Conservation (phyloP, 2,329 filamentous ascomycete genomes). For the Aspergillus latus region DNA sequence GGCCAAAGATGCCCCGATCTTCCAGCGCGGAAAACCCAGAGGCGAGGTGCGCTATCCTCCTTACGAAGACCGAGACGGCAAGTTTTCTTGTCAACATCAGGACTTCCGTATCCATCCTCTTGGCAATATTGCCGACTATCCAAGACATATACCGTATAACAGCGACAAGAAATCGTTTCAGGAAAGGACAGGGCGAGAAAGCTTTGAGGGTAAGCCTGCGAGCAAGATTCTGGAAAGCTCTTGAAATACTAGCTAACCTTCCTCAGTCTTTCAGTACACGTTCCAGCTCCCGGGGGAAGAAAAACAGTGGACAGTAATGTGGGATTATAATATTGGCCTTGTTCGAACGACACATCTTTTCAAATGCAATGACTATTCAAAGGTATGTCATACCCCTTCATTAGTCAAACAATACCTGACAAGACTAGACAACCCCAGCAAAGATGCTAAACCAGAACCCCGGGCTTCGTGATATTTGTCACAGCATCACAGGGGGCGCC, state of each 20-base stretch:
- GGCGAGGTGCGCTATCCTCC: constrained; percentile 73
- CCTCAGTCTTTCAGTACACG: constrained; percentile 61
- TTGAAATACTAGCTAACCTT: constrained; percentile 3
- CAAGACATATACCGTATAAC: constrained; percentile 85
- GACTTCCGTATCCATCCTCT: constrained; percentile 66
- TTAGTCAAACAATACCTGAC: not conserved
- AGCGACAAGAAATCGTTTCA: constrained; percentile 90
- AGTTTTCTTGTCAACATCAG: constrained; percentile 58
- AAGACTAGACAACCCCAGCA: constrained; percentile 73
- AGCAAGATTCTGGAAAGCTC: not conserved
- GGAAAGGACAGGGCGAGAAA: constrained; percentile 80
- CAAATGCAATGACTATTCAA: constrained; percentile 82
- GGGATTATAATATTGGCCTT: constrained; percentile 94
- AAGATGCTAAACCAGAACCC: constrained; percentile 77
- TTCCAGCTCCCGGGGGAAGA: constrained; percentile 70
- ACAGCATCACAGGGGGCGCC: constrained; percentile 91
- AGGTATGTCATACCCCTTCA: constrained; percentile 56
- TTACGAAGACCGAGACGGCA: constrained; percentile 64
- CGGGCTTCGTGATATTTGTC: constrained; percentile 82
- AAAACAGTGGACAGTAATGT: constrained; percentile 75
- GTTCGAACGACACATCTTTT: constrained; percentile 94
- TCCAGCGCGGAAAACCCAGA: constrained; percentile 61
- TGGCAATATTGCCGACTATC: constrained; percentile 60
- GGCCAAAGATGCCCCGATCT: constrained; percentile 64
- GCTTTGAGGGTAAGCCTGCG: constrained; percentile 73